Percentiles rank a stretch among this genome's conserved stretches.
phyloP scores from a whole-genome alignment of 805 yeast species.

The Candida nonsorbophila region DNA sequence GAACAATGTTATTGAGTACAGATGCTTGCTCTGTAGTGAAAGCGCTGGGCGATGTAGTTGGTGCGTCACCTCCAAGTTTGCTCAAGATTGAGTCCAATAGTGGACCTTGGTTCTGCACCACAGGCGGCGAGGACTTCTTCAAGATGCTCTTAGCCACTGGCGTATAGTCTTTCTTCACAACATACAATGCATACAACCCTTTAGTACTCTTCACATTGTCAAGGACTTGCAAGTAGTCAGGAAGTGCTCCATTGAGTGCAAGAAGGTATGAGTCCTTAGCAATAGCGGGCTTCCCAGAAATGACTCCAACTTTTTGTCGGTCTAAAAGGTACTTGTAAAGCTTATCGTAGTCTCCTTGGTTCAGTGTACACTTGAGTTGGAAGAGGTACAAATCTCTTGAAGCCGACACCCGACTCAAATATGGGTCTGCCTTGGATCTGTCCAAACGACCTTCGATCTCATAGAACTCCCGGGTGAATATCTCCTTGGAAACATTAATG shows the following conservation, averaged over 20 bases:
- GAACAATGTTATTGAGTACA: conserved; percentile 8
- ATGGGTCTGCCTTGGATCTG: conserved; percentile 47
- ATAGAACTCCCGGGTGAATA: conserved; percentile 25
- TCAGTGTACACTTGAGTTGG: conserved; percentile 27
- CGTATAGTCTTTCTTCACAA: conserved; percentile 31
- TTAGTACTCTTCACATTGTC: conserved; percentile 6
- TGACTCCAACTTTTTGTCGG: conserved; percentile 53
- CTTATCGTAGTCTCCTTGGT: conserved; percentile 20
- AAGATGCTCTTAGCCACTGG: conserved; percentile 11
- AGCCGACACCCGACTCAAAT: conserved; percentile 42
- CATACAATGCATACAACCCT: conserved; percentile 30
- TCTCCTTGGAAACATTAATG: conserved; percentile 21
- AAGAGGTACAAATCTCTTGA: conserved; percentile 52
- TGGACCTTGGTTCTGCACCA: conserved; percentile 2
- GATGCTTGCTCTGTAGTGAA: conserved; percentile 8
- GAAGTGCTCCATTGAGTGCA: conserved; percentile 20
- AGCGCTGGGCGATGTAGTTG: not conserved
- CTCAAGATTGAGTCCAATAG: conserved; percentile 20
- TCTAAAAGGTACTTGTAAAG: conserved; percentile 40
- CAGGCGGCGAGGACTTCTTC: conserved; percentile 4
- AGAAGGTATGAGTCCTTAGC: conserved; percentile 64
- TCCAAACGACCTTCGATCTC: conserved; percentile 63
- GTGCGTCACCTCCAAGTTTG: conserved; percentile 14
- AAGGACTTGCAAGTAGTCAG: conserved; percentile 13
- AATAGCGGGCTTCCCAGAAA: conserved; percentile 41